phyloP scores from a whole-genome alignment of 1,139 yeast species.

The Pichia inconspicua region DNA sequence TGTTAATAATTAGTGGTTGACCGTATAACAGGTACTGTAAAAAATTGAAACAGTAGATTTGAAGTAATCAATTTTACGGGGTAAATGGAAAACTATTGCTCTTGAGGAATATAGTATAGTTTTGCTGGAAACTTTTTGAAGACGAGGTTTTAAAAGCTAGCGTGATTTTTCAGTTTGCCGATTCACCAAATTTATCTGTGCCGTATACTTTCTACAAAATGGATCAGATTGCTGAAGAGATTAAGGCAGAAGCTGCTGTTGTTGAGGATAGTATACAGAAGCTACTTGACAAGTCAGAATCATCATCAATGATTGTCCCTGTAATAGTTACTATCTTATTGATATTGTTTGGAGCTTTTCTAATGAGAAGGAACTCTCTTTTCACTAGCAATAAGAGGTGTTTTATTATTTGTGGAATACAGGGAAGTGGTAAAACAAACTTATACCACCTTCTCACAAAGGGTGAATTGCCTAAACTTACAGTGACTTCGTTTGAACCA shows the following conservation, averaged over 20 bases:
- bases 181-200: too few species aligned
- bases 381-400: constrained; percentile 35
- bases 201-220: too few species aligned
- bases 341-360: constrained; percentile 17
- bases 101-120: too few species aligned
- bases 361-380: constrained; percentile 18
- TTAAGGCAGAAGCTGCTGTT: not conserved
- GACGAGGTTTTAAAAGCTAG: too few species aligned
- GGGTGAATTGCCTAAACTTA: constrained; percentile 25
- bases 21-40: too few species aligned
- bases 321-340: constrained; percentile 19
- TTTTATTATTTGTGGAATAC: constrained; percentile 65
- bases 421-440: constrained; percentile 69
- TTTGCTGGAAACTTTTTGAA: too few species aligned
- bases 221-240: not conserved
- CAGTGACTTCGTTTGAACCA: constrained; percentile 42
- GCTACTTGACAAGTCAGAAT: not conserved
- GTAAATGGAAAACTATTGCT: too few species aligned
- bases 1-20: too few species aligned
- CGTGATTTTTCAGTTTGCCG: not conserved
- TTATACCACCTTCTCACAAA: constrained; percentile 38
- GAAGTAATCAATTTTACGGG: too few species aligned
- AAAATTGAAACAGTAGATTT: too few species aligned
- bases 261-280: constrained; percentile 5
- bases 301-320: constrained; percentile 14